Percentiles rank a stretch among this genome's conserved stretches.
Conservation (phyloP, 2,329 filamentous ascomycete species). For the Fusarium sp. region DNA sequence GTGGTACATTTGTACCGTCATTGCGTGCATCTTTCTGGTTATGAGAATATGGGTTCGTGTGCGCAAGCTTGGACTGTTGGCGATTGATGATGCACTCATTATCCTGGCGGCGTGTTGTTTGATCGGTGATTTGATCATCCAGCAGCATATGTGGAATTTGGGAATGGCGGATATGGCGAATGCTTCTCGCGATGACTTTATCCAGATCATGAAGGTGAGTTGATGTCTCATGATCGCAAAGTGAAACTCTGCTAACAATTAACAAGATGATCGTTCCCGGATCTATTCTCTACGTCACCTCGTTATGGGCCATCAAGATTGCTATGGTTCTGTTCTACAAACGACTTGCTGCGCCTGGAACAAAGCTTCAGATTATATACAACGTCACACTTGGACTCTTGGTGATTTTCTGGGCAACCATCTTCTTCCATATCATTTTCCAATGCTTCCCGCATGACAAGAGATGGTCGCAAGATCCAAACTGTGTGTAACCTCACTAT, state of each 20-base stretch:
- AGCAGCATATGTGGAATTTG: constrained; percentile 39
- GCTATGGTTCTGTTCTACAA: constrained; percentile 54
- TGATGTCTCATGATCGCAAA: no score
- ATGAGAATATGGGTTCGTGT: constrained; percentile 33
- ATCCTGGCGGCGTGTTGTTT: constrained; percentile 29
- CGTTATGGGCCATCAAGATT: constrained; percentile 53
- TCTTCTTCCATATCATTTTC: constrained; percentile 52
- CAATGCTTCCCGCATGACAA: constrained; percentile 49
- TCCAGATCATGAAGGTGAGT: constrained; percentile 39
- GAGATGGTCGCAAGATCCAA: constrained; percentile 43
- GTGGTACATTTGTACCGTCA: constrained; percentile 37
- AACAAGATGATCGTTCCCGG: constrained; percentile 51
- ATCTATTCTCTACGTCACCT: constrained; percentile 51
- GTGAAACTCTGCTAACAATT: neutral
- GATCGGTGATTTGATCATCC: constrained; percentile 35
- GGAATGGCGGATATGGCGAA: constrained; percentile 40
- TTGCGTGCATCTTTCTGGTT: constrained; percentile 29
- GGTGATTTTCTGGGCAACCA: constrained; percentile 43
- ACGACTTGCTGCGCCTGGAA: constrained; percentile 48
- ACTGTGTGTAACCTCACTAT: constrained; percentile 7
- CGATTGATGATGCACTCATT: constrained; percentile 32
- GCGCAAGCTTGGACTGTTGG: constrained; percentile 24
- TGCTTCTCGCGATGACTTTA: constrained; percentile 35
- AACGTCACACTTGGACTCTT: constrained; percentile 47
- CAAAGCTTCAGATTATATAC: constrained; percentile 49